These are phyloP conservation scores for Termitomyces sp. DNA, from an alignment of 768 basidiomycete species.

Conservation along the genomic window DNA sequence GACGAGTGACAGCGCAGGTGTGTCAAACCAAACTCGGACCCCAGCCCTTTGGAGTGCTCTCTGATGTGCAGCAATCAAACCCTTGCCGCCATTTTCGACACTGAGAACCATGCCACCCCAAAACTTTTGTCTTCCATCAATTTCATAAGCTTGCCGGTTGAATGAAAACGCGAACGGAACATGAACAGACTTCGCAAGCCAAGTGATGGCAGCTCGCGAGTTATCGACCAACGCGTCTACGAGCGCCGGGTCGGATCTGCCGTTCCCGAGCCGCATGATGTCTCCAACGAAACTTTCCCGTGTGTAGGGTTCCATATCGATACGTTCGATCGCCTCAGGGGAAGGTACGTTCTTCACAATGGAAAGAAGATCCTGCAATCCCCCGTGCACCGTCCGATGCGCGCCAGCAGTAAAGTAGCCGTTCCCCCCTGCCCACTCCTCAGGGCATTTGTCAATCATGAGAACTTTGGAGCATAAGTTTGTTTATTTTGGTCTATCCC, in stretches of 20 bases:
- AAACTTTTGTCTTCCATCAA: constrained; percentile 56
- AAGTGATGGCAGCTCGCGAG: constrained; percentile 50
- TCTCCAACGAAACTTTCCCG: constrained; percentile 47
- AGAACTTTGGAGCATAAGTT: constrained; percentile 32
- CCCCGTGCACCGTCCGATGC: constrained; percentile 56
- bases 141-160: constrained; percentile 63
- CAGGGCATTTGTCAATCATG: constrained; percentile 59
- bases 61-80: constrained; percentile 53
- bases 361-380: constrained; percentile 52
- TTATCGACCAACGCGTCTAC: constrained; percentile 47
- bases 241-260: constrained; percentile 41
- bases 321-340: constrained; percentile 31
- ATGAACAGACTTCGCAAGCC: constrained; percentile 46
- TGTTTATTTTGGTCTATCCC: not conserved
- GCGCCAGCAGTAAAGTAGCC: constrained; percentile 71
- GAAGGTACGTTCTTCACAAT: constrained; percentile 43
- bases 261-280: constrained; percentile 53
- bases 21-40: constrained; percentile 53
- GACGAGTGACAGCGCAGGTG: constrained; percentile 37
- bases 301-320: constrained; percentile 58
- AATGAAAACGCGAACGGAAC: constrained; percentile 56
- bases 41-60: constrained; percentile 41
- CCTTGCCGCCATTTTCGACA: constrained; percentile 63
- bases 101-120: constrained; percentile 67
- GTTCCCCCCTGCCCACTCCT: constrained; percentile 64